Evolutionary conservation across 2,329 filamentous ascomycete species (phyloP), one percentile per base, ranked within the genome.

Genomic region (Fusarium bulbicola): DNA sequence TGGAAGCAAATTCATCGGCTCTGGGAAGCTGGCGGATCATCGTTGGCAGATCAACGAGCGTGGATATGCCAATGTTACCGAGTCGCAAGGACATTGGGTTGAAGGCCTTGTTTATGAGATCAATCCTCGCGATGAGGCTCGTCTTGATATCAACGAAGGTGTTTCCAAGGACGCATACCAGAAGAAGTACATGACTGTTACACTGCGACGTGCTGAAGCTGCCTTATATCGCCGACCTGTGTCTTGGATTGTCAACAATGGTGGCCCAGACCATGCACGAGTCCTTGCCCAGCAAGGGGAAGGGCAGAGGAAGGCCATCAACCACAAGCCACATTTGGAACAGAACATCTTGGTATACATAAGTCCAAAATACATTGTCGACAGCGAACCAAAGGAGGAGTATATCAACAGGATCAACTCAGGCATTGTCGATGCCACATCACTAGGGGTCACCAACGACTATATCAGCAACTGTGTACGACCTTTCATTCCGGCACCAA

Each of bases 31-130:
- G n/a, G 68, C 74, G 28, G 78, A 82, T 67, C 81, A 83, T 71
- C 78, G 80, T 37, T 86, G 84, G 81, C 83, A 85, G 74, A 86
- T 86, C 80, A 86, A 86, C 75, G 79, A 85, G 76, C 81, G 84
- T 30, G 84, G 84, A 34, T 85, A 81, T 57, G 85, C 84, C 64
- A 86, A 86, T 70, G 79, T 86, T 34, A 63, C 84, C 21, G 74
- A 75, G 46, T 73, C 76, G 16, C 63, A 78, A 32, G 81, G 80
- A 12, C 78, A 78, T 37, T 80, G 78, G 75, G 83, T 85, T 18
- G 80, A 84, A 47, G 84, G 83, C 10, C 81, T 85, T 24, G 78
- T 84, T n/a, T 85, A 82, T 66, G 79, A 81, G 63, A 81, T 85
- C 57, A 79, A 80, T 63, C 59, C 73, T 5, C 60, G 66, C 8